phyloP scores from a whole-genome alignment of 441 rosid genomes.

The Viola pubescens region DNA sequence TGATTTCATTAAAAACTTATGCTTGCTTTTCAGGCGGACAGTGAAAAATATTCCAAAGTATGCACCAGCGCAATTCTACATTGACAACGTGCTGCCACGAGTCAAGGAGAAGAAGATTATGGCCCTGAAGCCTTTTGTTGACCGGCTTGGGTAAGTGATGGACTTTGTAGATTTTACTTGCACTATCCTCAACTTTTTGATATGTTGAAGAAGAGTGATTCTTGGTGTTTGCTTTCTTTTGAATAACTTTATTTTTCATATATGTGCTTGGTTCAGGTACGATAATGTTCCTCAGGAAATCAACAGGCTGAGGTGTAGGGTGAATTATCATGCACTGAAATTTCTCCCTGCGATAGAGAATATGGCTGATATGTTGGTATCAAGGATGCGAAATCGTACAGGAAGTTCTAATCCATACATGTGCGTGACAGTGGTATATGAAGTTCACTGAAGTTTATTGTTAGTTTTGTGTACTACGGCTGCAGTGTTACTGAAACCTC shows the following conservation, averaged over 20 bases:
- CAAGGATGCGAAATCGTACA: conserved; percentile 94
- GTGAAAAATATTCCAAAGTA: conserved; percentile 98
- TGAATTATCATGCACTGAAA: conserved; percentile 94
- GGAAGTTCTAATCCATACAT: conserved; percentile 77
- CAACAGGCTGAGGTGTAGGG: conserved; percentile 96
- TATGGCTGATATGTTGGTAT: conserved; percentile 81
- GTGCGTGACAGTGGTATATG: conserved; percentile 37
- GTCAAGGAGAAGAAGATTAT: conserved; percentile 96
- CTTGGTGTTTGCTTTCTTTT: conserved; percentile 3
- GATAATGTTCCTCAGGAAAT: conserved; percentile 96
- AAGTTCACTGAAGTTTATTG: conserved; percentile 16
- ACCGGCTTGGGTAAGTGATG: conserved; percentile 82
- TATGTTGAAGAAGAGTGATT: conserved; percentile 12
- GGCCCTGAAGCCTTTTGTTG: conserved; percentile 97
- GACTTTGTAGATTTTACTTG: not conserved
- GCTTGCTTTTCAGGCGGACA: conserved; percentile 56
- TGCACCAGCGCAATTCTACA: conserved; percentile 92
- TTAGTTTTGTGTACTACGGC: conserved; percentile 1
- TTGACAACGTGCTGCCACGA: conserved; percentile 93
- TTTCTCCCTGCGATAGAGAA: conserved; percentile 87
- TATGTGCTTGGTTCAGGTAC: conserved; percentile 47
- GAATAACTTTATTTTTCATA: conserved; percentile 9
- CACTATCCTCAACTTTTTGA: conserved; percentile 9
- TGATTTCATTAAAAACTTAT: conserved; percentile 12
- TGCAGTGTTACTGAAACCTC: conserved; percentile 10